Conservation (phyloP, 306 rosid genomes). For the Trifolium fragiferum region DNA sequence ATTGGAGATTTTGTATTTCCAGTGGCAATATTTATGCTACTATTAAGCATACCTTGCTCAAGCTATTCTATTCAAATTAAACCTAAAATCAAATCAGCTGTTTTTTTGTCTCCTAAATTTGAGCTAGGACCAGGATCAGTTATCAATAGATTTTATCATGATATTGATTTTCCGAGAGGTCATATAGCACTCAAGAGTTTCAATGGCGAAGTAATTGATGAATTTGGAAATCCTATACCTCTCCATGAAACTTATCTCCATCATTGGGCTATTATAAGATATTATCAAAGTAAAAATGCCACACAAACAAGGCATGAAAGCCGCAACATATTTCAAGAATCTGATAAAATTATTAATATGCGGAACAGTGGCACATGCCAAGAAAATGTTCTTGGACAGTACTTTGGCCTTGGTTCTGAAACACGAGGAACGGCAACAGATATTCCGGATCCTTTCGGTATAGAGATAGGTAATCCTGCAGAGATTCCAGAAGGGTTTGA, state of each 20-base stretch:
- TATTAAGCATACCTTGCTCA: constrained; percentile 39
- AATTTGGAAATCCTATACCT: constrained; percentile 56
- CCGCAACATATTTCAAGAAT: background rate
- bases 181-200: constrained; percentile 71
- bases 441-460: constrained; percentile 66
- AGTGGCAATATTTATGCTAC: constrained; percentile 38
- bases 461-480: constrained; percentile 63
- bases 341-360: constrained; percentile 12
- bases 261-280: constrained; percentile 56
- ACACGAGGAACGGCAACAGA: constrained; percentile 51
- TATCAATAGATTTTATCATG: constrained; percentile 43
- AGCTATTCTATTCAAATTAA: constrained; percentile 32
- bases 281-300: constrained; percentile 18
- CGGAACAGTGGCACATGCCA: constrained; percentile 68
- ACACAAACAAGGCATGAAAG: constrained; percentile 17
- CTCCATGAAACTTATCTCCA: constrained; percentile 76
- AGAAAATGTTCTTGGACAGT: constrained; percentile 32
- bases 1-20: constrained; percentile 31
- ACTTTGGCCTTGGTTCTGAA: constrained; percentile 71
- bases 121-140: constrained; percentile 65
- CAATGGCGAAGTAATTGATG: constrained; percentile 72
- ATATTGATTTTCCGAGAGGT: constrained; percentile 68
- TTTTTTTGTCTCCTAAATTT: constrained; percentile 59
- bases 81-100: constrained; percentile 46
- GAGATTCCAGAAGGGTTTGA: constrained; percentile 61